Evolutionary conservation across 495 filamentous ascomycete species (phyloP).

Genomic region (Podospora conica): DNA sequence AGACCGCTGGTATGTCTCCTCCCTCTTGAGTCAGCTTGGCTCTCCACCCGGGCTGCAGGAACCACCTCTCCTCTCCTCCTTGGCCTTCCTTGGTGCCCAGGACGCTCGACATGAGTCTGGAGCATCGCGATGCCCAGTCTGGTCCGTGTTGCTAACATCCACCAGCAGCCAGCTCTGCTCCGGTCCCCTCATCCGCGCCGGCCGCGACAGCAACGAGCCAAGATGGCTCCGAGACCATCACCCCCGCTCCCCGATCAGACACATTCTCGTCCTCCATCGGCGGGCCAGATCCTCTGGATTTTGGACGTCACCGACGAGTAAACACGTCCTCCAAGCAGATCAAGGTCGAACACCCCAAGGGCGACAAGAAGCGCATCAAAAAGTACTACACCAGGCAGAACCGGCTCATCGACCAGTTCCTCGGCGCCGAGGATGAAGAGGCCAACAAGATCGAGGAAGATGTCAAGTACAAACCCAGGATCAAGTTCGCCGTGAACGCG

Average conservation of each 20-base stretch:
- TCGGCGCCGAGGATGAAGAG: conserved; percentile 49
- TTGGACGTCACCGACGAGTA: conserved; percentile 36
- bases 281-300: conserved; percentile 33
- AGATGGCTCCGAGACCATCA: not conserved
- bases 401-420: conserved; percentile 49
- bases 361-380: conserved; percentile 39
- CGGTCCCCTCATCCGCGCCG: conserved; percentile 10
- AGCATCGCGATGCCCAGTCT: not conserved
- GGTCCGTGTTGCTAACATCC: conserved; percentile 3
- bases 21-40: not conserved
- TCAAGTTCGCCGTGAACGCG: conserved; percentile 51
- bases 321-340: conserved; percentile 38
- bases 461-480: conserved; percentile 44
- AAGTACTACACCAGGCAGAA: conserved; percentile 53
- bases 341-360: conserved; percentile 39
- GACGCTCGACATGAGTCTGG: no score
- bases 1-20: conserved; percentile 15
- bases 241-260: not conserved
- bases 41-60: not conserved
- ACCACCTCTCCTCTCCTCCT: not conserved
- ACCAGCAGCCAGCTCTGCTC: conserved; percentile 6
- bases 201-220: conserved; percentile 2
- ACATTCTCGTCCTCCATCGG: conserved; percentile 16
- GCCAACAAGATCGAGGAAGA: conserved; percentile 42
- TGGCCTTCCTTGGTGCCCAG: not conserved